Conservation (phyloP, 2,329 filamentous ascomycete genomes). For the Alternaria burnsii region DNA sequence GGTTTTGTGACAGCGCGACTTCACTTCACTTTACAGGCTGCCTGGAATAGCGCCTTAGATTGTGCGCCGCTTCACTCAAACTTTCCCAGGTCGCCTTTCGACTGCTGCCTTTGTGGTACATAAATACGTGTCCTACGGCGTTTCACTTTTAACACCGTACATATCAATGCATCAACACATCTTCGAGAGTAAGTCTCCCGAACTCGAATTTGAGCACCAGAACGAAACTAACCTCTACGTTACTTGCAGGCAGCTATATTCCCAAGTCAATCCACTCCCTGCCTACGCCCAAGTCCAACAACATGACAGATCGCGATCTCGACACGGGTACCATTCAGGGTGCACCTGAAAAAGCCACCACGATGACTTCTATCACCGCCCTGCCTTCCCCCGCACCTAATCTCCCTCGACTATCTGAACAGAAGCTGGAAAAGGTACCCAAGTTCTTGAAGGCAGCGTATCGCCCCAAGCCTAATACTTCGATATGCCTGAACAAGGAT, state of each 20-base stretch:
- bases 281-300: not conserved
- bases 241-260: not conserved
- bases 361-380: not conserved
- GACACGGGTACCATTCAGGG: not conserved
- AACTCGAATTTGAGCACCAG: not conserved
- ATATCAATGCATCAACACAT: not conserved
- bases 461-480: constrained; percentile 10
- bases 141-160: not conserved
- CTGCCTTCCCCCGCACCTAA: not conserved
- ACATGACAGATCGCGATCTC: constrained; percentile 7
- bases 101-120: not conserved
- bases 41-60: not conserved
- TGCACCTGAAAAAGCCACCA: not conserved
- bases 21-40: constrained; percentile 5
- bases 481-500: constrained; percentile 6
- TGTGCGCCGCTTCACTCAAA: not conserved
- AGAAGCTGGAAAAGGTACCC: not conserved
- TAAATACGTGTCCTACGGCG: not conserved
- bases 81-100: not conserved
- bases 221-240: not conserved
- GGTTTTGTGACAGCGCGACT: not conserved
- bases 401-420: not conserved
- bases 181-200: not conserved
- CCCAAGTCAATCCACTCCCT: not conserved
- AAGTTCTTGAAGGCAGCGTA: not conserved